phyloP scores from a whole-genome alignment of 163 green algal species.

The Volvox carteri region DNA sequence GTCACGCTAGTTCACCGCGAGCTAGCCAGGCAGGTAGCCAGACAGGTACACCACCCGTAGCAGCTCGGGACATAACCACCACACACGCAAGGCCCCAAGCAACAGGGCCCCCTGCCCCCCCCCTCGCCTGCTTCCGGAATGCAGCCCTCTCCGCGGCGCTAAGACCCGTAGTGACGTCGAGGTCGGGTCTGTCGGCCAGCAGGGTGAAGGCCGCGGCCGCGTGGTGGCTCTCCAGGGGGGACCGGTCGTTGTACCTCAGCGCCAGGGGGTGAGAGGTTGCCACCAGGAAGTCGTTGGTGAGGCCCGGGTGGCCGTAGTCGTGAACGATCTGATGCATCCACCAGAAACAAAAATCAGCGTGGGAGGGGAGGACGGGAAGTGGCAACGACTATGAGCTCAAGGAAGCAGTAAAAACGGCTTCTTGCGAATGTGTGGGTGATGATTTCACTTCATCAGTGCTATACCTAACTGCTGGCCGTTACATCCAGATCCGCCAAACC shows the following conservation, averaged over 20 bases:
- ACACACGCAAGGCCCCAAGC: no score
- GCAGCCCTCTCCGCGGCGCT: background rate
- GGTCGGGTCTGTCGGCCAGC: conserved; percentile 36
- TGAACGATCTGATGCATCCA: conserved; percentile 63
- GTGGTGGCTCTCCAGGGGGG: conserved; percentile 76
- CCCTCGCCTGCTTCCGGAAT: conserved; percentile 40
- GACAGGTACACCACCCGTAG: background rate
- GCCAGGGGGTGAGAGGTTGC: conserved; percentile 46
- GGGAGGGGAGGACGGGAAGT: no score
- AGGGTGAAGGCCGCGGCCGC: conserved; percentile 61
- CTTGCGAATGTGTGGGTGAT: no score
- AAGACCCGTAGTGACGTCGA: conserved; percentile 50
- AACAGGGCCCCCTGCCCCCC: no score
- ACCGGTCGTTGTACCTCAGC: conserved; percentile 73
- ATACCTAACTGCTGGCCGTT: no score
- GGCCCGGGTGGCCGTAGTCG: conserved; percentile 62
- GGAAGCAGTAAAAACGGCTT: no score
- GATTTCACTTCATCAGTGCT: no score
- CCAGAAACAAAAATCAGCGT: no score
- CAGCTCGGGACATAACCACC: background rate
- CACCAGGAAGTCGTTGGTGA: conserved; percentile 69
- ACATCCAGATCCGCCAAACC: no score
- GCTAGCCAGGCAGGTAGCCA: background rate
- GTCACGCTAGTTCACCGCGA: background rate
- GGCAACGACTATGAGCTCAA: no score